Evolutionary conservation across 805 yeast genomes (phyloP).

Genomic region (Yarrowia sp.): DNA sequence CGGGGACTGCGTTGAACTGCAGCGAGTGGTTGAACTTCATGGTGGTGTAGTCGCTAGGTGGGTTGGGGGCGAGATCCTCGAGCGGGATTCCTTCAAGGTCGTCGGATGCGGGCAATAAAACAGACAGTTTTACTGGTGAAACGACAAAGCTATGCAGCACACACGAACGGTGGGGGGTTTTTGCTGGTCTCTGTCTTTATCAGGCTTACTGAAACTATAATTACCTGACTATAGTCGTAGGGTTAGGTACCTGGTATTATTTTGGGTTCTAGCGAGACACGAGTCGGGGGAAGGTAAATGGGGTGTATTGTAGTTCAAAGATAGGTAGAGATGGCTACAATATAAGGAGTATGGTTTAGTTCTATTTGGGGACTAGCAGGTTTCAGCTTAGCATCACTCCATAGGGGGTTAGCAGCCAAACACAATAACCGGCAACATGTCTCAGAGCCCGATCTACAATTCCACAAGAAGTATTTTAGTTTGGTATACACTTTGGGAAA

Average conservation of each 20-base stretch:
- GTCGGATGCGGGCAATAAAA: background rate
- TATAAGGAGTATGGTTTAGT: too few species aligned
- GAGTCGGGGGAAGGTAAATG: background rate
- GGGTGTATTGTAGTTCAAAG: too few species aligned
- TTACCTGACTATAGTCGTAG: background rate
- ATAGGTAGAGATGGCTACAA: too few species aligned
- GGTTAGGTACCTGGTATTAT: conserved; percentile 1
- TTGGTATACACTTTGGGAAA: background rate
- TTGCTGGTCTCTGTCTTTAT: conserved; percentile 22
- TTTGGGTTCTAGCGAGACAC: background rate
- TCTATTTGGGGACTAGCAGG: too few species aligned
- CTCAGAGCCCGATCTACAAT: background rate
- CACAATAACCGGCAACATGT: too few species aligned
- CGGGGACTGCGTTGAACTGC: conserved; percentile 97
- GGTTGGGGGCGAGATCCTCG: conserved; percentile 17
- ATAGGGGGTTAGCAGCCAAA: too few species aligned
- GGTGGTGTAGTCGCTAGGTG: background rate
- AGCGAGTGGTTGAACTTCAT: conserved; percentile 96
- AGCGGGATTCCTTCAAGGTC: conserved; percentile 25
- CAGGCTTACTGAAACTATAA: conserved; percentile 1
- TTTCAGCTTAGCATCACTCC: too few species aligned
- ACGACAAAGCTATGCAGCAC: conserved; percentile 18
- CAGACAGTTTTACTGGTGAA: background rate
- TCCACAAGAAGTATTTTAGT: background rate
- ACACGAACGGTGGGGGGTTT: conserved; percentile 5